Evolutionary conservation across 176 grass and related monocot species (phyloP).

Genomic region (Musa beccarii): DNA sequence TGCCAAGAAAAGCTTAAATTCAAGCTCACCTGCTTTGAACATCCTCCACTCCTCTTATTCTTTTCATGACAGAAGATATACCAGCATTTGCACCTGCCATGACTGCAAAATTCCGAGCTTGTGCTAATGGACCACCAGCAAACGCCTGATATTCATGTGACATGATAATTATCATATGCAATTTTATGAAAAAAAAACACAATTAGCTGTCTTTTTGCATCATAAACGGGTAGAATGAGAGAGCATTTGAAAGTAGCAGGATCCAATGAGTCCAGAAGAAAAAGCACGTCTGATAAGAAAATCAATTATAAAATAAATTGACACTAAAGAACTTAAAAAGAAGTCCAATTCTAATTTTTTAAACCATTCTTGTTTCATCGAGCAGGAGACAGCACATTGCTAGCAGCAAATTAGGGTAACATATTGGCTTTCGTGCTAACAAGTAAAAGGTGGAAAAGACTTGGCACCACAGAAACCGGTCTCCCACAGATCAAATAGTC

Average conservation of each 20-base stretch:
- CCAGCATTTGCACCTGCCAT: constrained; percentile 20
- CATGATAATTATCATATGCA: neutral
- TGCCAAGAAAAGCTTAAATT: too few relatives aligned
- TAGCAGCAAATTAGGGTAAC: neutral
- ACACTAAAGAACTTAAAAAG: neutral
- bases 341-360: neutral
- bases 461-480: too few relatives aligned
- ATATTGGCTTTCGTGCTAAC: neutral
- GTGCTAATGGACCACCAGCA: constrained; percentile 13
- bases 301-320: neutral
- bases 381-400: neutral
- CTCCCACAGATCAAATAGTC: too few relatives aligned
- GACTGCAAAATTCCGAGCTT: constrained; percentile 21
- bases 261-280: neutral
- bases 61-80: constrained; percentile 16
- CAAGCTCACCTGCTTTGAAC: constrained; percentile 8
- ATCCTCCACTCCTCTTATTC: constrained; percentile 16
- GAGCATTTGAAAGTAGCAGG: neutral
- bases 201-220: neutral
- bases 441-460: neutral
- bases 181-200: neutral
- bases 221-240: neutral
- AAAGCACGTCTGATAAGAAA: neutral
- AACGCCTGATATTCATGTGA: constrained; percentile 5
- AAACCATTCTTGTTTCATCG: neutral